A percentile compares a stretch with the other conserved stretches of the same genome.
Evolutionary conservation across 805 yeast species (phyloP).

Genomic region (Yamadazyma sp.): DNA sequence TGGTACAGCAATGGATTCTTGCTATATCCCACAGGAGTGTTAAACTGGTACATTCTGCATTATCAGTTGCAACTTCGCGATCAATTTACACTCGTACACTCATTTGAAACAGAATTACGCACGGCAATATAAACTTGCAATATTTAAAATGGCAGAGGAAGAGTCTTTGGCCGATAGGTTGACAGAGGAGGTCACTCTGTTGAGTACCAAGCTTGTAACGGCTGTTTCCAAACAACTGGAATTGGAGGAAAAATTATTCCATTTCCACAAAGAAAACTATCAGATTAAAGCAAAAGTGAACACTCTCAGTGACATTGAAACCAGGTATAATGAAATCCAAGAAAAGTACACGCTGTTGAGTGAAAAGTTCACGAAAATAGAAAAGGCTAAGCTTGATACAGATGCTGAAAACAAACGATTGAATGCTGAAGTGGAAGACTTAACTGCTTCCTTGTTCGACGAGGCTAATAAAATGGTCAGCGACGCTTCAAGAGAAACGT

Average conservation of each 20-base stretch:
- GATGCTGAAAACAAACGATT: conserved; percentile 60
- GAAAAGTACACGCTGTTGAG: conserved; percentile 20
- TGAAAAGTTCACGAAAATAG: neutral
- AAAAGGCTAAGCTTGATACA: conserved; percentile 43
- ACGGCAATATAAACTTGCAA: too few species aligned
- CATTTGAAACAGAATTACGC: conserved; percentile 5
- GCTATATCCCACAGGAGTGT: conserved; percentile 19
- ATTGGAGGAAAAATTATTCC: conserved; percentile 49
- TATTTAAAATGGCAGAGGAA: conserved; percentile 11
- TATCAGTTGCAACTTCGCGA: conserved; percentile 7
- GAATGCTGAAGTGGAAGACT: conserved; percentile 75
- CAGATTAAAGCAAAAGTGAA: conserved; percentile 24
- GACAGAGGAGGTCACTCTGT: conserved; percentile 52
- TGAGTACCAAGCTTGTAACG: conserved; percentile 61
- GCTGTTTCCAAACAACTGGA: conserved; percentile 57
- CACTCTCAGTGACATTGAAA: conserved; percentile 24
- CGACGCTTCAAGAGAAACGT: conserved; percentile 67
- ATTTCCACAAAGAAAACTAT: conserved; percentile 37
- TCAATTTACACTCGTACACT: too few species aligned
- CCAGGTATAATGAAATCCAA: conserved; percentile 31
- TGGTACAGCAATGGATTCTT: conserved; percentile 20
- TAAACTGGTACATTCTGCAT: conserved; percentile 12
- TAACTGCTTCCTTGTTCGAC: conserved; percentile 72
- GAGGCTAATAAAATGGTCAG: conserved; percentile 87
- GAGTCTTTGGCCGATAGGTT: conserved; percentile 34